phyloP scores from a whole-genome alignment of 306 rosid species.

The Cicer bijugum region DNA sequence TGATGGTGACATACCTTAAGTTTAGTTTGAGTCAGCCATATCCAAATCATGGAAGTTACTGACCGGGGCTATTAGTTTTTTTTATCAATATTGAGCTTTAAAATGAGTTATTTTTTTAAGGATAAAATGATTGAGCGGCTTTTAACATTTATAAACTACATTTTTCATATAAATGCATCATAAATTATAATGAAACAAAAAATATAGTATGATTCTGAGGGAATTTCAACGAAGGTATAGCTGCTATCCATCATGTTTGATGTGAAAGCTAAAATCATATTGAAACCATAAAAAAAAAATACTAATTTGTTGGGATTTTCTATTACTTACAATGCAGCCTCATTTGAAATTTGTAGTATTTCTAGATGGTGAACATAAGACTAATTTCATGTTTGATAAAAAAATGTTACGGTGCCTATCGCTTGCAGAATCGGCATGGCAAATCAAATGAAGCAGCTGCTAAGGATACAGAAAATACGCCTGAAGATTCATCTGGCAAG shows the following conservation, averaged over 20 bases:
- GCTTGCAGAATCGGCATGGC: conserved; percentile 78
- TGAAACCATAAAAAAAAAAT: neutral
- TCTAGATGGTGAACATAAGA: conserved; percentile 29
- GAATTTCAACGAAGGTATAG: neutral
- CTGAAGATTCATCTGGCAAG: conserved; percentile 55
- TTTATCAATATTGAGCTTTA: conserved; percentile 21
- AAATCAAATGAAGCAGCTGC: conserved; percentile 56
- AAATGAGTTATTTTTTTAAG: conserved; percentile 25
- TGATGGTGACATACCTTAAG: neutral
- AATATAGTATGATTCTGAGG: neutral
- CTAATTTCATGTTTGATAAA: conserved; percentile 20
- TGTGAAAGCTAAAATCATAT: conserved; percentile 18
- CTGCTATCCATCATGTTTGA: neutral
- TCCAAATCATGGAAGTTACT: conserved; percentile 16
- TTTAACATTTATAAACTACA: conserved; percentile 13
- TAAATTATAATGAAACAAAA: neutral
- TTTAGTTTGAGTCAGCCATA: conserved; percentile 9
- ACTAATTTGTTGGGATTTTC: conserved; percentile 19
- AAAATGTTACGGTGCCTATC: conserved; percentile 23
- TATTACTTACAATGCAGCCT: conserved; percentile 18
- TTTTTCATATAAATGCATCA: conserved; percentile 5
- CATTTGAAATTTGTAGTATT: conserved; percentile 32
- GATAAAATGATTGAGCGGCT: conserved; percentile 17
- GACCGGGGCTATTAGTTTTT: conserved; percentile 26
- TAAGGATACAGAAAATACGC: conserved; percentile 41